Percentiles rank a stretch among this genome's conserved stretches.
Conservation (phyloP, 169 alveolate genomes). For the Besnoitia besnoiti region DNA sequence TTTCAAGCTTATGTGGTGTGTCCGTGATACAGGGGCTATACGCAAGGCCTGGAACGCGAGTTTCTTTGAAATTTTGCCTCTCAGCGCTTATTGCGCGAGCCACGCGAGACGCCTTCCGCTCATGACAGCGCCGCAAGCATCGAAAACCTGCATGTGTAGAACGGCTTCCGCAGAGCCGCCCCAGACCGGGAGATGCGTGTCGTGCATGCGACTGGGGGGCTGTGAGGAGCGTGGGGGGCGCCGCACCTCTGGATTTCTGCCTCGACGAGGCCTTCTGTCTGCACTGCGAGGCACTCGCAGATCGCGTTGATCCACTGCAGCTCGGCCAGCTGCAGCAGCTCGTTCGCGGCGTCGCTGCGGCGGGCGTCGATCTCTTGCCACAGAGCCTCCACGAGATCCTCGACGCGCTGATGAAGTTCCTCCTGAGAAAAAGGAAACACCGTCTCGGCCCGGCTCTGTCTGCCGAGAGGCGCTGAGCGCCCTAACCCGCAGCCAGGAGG, state of each 20-base stretch:
- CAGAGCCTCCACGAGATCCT: slow-evolving; percentile 22
- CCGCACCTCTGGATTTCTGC: slow-evolving; percentile 1
- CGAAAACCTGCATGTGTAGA: too few species aligned
- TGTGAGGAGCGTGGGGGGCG: not conserved
- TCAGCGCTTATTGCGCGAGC: too few species aligned
- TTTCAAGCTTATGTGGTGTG: too few species aligned
- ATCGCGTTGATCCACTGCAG: not conserved
- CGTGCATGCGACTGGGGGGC: not conserved
- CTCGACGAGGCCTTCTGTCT: not conserved
- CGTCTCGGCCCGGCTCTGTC: too few species aligned
- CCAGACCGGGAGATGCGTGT: not conserved
- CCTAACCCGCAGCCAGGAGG: too few species aligned
- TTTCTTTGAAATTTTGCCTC: too few species aligned
- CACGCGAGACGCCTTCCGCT: too few species aligned
- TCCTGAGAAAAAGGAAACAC: not conserved
- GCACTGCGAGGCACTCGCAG: not conserved
- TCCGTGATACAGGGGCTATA: too few species aligned
- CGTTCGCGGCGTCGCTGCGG: not conserved
- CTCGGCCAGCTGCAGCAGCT: not conserved
- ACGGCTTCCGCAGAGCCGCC: too few species aligned
- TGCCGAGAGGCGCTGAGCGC: too few species aligned
- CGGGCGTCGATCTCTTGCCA: slow-evolving; percentile 42
- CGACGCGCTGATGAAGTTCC: slow-evolving; percentile 14
- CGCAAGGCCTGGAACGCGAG: too few species aligned
- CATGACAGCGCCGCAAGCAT: too few species aligned